Conservation (phyloP, 2,329 filamentous ascomycete genomes). For the Penicillium sp. region DNA sequence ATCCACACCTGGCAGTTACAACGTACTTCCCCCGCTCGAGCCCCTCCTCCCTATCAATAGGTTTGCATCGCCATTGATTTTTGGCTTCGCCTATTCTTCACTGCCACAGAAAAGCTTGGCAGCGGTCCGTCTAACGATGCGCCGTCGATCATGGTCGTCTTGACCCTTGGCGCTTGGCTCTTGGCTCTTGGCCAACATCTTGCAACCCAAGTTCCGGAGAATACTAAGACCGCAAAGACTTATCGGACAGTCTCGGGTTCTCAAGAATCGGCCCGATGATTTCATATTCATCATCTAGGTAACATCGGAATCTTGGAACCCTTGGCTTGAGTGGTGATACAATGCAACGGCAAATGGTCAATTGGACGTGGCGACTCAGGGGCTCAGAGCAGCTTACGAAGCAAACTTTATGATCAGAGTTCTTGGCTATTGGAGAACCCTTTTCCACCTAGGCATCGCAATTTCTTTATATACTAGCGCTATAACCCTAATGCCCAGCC, state of each 20-base stretch:
- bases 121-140: slow-evolving; percentile 30
- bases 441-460: slow-evolving; percentile 23
- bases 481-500: slow-evolving; percentile 10
- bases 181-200: slow-evolving; percentile 1
- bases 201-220: background rate
- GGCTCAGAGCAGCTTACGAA: background rate
- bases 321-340: too few relatives aligned
- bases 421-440: slow-evolving; percentile 16
- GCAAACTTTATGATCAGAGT: background rate
- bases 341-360: too few relatives aligned
- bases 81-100: slow-evolving; percentile 9
- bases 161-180: slow-evolving; percentile 15
- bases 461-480: slow-evolving; percentile 10
- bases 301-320: too few relatives aligned
- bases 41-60: background rate
- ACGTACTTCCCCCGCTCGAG: background rate
- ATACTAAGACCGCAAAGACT: background rate
- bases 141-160: slow-evolving; percentile 28
- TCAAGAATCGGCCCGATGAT: background rate
- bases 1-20: background rate
- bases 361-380: background rate
- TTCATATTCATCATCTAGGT: background rate
- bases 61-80: background rate
- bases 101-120: slow-evolving; percentile 34
- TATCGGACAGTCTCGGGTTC: background rate